Evolutionary conservation across 78 protist genomes (phyloP).

Genomic region (Pelomyxa schiedti): DNA sequence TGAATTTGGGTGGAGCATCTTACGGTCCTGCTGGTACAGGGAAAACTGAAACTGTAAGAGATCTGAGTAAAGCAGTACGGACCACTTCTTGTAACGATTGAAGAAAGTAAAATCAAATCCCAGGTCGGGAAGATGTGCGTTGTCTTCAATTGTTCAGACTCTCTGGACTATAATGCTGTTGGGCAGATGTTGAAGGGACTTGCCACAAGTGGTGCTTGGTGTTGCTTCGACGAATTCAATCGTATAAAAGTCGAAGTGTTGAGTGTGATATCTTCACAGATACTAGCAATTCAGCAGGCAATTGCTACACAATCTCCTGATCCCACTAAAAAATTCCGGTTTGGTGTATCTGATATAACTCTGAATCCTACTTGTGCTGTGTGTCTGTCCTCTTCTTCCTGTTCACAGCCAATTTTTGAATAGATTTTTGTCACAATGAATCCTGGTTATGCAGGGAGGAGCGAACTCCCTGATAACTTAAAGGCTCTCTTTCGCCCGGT

Average conservation of each 20-base stretch:
- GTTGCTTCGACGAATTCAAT: constrained; percentile 84
- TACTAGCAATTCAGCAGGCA: constrained; percentile 34
- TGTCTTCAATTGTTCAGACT: constrained; percentile 75
- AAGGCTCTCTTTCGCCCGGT: constrained; percentile 48
- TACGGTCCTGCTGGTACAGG: constrained; percentile 79
- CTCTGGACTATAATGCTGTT: constrained; percentile 43
- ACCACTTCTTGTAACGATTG: too few relatives aligned
- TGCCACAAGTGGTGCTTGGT: constrained; percentile 75
- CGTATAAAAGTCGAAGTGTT: constrained; percentile 67
- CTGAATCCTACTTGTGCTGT: constrained; percentile 46
- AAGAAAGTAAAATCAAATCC: too few relatives aligned
- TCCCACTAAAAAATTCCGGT: background rate
- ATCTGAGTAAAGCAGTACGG: constrained; percentile 73
- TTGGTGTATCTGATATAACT: constrained; percentile 34
- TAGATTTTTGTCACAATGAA: constrained; percentile 88
- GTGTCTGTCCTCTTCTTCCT: too few relatives aligned
- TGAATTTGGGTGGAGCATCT: constrained; percentile 62
- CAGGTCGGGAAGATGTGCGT: constrained; percentile 76
- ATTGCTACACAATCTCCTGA: constrained; percentile 3
- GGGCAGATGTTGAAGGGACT: constrained; percentile 75
- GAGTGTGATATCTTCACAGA: constrained; percentile 42
- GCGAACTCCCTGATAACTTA: constrained; percentile 86
- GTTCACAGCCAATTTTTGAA: too few relatives aligned
- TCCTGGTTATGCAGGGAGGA: constrained; percentile 80
- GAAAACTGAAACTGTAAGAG: constrained; percentile 72